Percentiles rank a stretch among this genome's conserved stretches.
Evolutionary conservation across 495 filamentous ascomycete genomes (phyloP).

Genomic region (Evernia prunastri): DNA sequence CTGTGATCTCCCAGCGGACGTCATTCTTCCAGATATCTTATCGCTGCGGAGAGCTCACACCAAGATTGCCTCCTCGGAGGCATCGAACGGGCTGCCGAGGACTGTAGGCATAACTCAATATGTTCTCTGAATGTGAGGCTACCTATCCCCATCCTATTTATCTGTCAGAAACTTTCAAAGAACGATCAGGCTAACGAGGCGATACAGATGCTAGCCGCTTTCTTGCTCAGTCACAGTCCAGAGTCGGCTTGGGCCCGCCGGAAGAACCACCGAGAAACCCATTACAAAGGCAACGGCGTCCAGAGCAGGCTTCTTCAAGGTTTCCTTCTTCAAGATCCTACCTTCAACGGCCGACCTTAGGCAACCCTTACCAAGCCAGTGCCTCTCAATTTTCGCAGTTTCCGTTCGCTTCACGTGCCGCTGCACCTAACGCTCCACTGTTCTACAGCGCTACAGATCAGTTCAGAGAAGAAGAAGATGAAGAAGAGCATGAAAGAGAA

Average conservation of each 20-base stretch:
- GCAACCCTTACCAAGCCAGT: slow-evolving; percentile 65
- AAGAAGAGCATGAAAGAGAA: slow-evolving; percentile 83
- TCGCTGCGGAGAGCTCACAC: slow-evolving; percentile 9
- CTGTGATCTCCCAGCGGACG: slow-evolving; percentile 3
- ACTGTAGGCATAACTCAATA: slow-evolving; percentile 30
- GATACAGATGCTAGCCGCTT: slow-evolving; percentile 88
- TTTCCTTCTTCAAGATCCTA: slow-evolving; percentile 45
- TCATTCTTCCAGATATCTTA: slow-evolving; percentile 15
- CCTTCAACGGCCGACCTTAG: slow-evolving; percentile 41
- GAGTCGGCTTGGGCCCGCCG: slow-evolving; percentile 58
- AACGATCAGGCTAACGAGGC: slow-evolving; percentile 12
- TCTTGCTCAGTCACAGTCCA: slow-evolving; percentile 93
- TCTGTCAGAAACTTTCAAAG: slow-evolving; percentile 11
- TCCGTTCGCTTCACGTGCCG: slow-evolving; percentile 68
- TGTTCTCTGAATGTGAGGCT: slow-evolving; percentile 97
- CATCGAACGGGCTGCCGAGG: not conserved
- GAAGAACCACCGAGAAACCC: slow-evolving; percentile 50
- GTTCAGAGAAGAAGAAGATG: slow-evolving; percentile 83
- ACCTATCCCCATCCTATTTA: slow-evolving; percentile 19
- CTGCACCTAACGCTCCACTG: slow-evolving; percentile 71
- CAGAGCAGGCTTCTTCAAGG: slow-evolving; percentile 39
- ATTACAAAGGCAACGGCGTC: slow-evolving; percentile 40
- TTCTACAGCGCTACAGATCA: slow-evolving; percentile 83
- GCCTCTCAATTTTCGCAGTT: slow-evolving; percentile 66
- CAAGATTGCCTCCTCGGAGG: slow-evolving; percentile 8